A percentile compares a stretch with the other conserved stretches of the same genome.
Evolutionary conservation across 805 yeast genomes (phyloP).

Genomic region (Sungouiozyma intestinalis): DNA sequence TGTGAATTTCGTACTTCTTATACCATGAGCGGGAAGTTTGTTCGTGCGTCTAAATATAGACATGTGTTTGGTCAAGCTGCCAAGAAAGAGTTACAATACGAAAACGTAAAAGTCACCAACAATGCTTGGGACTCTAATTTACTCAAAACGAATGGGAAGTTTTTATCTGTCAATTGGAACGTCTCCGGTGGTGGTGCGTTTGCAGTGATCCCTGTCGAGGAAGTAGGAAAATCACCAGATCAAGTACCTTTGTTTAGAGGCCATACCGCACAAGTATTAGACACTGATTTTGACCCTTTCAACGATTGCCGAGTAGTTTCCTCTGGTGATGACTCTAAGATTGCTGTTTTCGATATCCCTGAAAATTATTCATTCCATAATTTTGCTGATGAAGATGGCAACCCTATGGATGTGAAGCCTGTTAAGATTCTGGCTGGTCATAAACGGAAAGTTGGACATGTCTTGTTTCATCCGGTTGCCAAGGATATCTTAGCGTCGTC

Average conservation of each 20-base stretch:
- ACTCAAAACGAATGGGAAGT: constrained; percentile 78
- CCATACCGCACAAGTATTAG: constrained; percentile 89
- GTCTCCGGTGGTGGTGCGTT: constrained; percentile 97
- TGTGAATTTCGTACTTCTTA: neutral
- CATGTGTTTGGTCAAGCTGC: constrained; percentile 91
- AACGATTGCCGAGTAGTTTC: constrained; percentile 65
- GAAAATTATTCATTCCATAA: constrained; percentile 63
- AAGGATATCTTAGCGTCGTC: constrained; percentile 79
- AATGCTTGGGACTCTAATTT: constrained; percentile 96
- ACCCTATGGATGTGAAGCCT: constrained; percentile 62
- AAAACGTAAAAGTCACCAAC: constrained; percentile 57
- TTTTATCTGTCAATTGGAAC: constrained; percentile 81
- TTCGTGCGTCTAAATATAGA: constrained; percentile 92
- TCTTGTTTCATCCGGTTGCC: constrained; percentile 82
- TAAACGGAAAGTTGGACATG: constrained; percentile 86
- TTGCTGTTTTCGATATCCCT: constrained; percentile 84
- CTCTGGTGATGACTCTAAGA: constrained; percentile 71
- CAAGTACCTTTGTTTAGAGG: constrained; percentile 90
- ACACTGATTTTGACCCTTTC: constrained; percentile 93
- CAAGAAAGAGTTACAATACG: constrained; percentile 38
- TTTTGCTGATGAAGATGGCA: constrained; percentile 42
- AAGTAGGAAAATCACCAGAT: constrained; percentile 90
- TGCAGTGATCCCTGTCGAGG: constrained; percentile 79
- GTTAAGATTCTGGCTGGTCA: constrained; percentile 70
- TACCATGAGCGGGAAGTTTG: constrained; percentile 65